Conservation (phyloP, 2,329 filamentous ascomycete species). For the Hymenoscyphus fructigenus region DNA sequence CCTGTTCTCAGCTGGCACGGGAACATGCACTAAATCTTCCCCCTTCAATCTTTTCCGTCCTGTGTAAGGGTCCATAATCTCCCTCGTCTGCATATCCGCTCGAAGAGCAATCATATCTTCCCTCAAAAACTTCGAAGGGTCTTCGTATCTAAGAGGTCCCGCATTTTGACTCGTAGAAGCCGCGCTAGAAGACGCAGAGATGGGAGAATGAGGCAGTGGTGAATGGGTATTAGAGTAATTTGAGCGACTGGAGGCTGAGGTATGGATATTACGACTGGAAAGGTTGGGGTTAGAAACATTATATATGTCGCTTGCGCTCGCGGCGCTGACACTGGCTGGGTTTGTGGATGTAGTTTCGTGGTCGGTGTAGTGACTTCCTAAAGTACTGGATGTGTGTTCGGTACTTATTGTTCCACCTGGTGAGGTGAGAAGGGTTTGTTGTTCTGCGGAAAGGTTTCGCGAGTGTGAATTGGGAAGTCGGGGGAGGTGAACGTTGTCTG, state of each 20-base stretch:
- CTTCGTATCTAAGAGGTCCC: background rate
- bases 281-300: slow-evolving; percentile 6
- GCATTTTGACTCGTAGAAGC: background rate
- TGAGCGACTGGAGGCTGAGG: slow-evolving; percentile 10
- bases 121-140: slow-evolving; percentile 21
- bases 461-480: slow-evolving; percentile 23
- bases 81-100: slow-evolving; percentile 17
- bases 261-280: slow-evolving; percentile 3
- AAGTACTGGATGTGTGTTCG: slow-evolving; percentile 43
- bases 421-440: slow-evolving; percentile 17
- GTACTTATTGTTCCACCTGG: slow-evolving; percentile 29
- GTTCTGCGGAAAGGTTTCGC: slow-evolving; percentile 4
- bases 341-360: slow-evolving; percentile 41
- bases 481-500: slow-evolving; percentile 47
- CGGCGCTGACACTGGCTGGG: background rate
- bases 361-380: slow-evolving; percentile 58
- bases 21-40: slow-evolving; percentile 31
- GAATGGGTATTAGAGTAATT: background rate
- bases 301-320: slow-evolving; percentile 34
- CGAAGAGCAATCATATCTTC: slow-evolving; percentile 19
- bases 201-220: background rate
- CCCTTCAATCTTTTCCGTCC: slow-evolving; percentile 25
- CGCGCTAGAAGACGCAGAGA: background rate
- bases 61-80: slow-evolving; percentile 20
- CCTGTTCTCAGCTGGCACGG: slow-evolving; percentile 27